Percentiles rank a stretch among this genome's conserved stretches.
phyloP scores from a whole-genome alignment of 805 yeast genomes.

The Crinitomyces ghanaensis region DNA sequence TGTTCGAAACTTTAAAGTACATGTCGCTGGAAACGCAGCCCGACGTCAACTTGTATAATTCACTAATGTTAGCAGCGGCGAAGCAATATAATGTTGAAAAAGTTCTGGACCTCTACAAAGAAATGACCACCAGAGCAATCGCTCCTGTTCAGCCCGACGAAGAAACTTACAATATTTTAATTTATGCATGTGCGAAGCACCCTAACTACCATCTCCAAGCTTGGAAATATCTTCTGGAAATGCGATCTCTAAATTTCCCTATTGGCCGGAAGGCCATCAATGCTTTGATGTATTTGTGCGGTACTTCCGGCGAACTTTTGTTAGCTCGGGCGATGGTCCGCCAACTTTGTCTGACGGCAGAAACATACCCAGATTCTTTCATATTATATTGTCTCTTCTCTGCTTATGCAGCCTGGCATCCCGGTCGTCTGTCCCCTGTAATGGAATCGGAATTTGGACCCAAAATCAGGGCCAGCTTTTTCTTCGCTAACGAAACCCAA shows the following conservation, averaged over 20 bases:
- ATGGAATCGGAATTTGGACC: slow-evolving; percentile 20
- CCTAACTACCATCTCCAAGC: slow-evolving; percentile 41
- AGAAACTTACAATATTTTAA: slow-evolving; percentile 43
- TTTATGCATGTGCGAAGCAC: slow-evolving; percentile 55
- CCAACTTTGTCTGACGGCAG: slow-evolving; percentile 19
- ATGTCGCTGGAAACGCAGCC: slow-evolving; percentile 57
- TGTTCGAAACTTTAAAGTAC: slow-evolving; percentile 82
- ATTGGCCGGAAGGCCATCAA: slow-evolving; percentile 39
- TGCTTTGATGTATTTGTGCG: slow-evolving; percentile 64
- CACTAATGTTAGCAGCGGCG: slow-evolving; percentile 57
- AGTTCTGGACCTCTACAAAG: slow-evolving; percentile 66
- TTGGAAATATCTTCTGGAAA: slow-evolving; percentile 67
- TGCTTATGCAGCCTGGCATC: slow-evolving; percentile 23
- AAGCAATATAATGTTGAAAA: slow-evolving; percentile 54
- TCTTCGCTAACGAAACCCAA: slow-evolving; percentile 11
- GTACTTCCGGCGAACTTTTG: slow-evolving; percentile 65
- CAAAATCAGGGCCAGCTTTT: slow-evolving; percentile 18
- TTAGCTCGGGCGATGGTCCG: slow-evolving; percentile 48
- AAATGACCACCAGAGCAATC: slow-evolving; percentile 36
- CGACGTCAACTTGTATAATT: slow-evolving; percentile 52
- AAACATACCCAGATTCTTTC: slow-evolving; percentile 21
- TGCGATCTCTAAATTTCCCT: slow-evolving; percentile 32
- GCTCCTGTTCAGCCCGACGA: slow-evolving; percentile 31
- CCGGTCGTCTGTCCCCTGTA: slow-evolving; percentile 20
- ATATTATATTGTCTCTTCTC: slow-evolving; percentile 23